A percentile compares a stretch with the other conserved stretches of the same genome.
Evolutionary conservation across 208 protist species (phyloP).

Genomic region (Vickermania ingenoplastis): DNA sequence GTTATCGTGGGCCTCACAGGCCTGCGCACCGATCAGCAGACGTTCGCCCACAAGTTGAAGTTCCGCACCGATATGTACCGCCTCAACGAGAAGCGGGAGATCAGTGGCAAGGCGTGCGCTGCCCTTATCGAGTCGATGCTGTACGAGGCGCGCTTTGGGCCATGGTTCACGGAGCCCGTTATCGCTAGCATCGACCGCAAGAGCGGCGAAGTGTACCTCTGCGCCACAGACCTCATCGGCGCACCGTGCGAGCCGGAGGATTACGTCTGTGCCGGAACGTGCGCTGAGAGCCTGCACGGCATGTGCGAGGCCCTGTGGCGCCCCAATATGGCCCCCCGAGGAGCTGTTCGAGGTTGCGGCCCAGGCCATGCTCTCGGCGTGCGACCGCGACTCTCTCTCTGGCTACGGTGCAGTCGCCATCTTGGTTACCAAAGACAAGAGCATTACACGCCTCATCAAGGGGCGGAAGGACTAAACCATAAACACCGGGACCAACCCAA

Average conservation of each 20-base stretch:
- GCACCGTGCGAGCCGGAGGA: constrained; percentile 91
- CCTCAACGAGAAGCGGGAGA: constrained; percentile 85
- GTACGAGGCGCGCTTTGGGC: constrained; percentile 94
- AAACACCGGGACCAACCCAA: not conserved
- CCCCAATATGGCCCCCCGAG: constrained; percentile 89
- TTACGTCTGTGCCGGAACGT: constrained; percentile 96
- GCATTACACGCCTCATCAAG: constrained; percentile 80
- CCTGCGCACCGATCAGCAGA: constrained; percentile 95
- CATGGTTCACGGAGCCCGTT: constrained; percentile 97
- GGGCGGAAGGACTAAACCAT: constrained; percentile 82
- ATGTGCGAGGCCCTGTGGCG: constrained; percentile 97
- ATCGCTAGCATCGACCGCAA: constrained; percentile 94
- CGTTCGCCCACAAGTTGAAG: constrained; percentile 83
- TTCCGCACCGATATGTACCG: constrained; percentile 89
- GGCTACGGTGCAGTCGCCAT: constrained; percentile 96
- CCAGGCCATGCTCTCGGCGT: constrained; percentile 92
- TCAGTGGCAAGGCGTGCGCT: constrained; percentile 76
- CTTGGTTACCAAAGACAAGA: constrained; percentile 78
- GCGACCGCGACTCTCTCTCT: constrained; percentile 96
- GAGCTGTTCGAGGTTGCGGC: constrained; percentile 96
- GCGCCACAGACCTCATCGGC: constrained; percentile 94
- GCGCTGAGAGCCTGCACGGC: constrained; percentile 94
- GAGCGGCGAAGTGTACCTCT: constrained; percentile 92
- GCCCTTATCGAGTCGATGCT: constrained; percentile 81
- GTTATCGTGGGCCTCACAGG: constrained; percentile 94